Base-by-base conservation (phyloP, 2,329 filamentous ascomycete species). In the Uncinocarpus reesii region DNA sequence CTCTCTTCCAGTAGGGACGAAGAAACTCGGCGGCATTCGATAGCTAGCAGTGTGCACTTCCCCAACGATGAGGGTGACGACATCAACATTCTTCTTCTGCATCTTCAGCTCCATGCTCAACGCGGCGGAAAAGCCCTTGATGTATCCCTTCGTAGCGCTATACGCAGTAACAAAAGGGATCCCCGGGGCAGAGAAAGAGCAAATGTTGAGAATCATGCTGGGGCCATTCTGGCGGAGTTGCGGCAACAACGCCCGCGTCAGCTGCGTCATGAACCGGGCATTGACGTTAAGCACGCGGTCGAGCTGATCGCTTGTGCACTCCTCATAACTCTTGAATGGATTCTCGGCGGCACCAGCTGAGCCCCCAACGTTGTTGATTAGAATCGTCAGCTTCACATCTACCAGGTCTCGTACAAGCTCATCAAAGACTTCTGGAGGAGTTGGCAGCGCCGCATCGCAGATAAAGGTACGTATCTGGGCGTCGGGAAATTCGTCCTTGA, bases 341-440 rank as follows among this genome's bases (percentile, higher is more conserved):
- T 55, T 47, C 3, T 55, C 59, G n/a, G 18, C n/a, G 23, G 8
- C 11, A 11, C 35, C 45, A 10, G 24, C 45, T 16, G 23, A 28
- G 8, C 72, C 72, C 16, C 77, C 76, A 0, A 76, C 71, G 58
- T 79, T 80, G 61, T 80, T 80, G 55, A 80, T 60, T 20, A 80
- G 62, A 1, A 79, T 61, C 1, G 71, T 77, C 26, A 81, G 60
- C 51, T 71, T 60, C 29, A 73, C 57, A 42, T 62, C 64, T 1
- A 62, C 53, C 7, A 70, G 57, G 3, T 57, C 50, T 52, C 45
- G 50, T 1, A 54, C 43, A 23, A 66, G 52, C 7, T 61, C 56
- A 13, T 60, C 57, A 20, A 66, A 51, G 24, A 51, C 52, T 0
- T 56, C 42, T 0, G 47, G 24, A 4, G 53, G 34, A 11, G 26